phyloP scores from a whole-genome alignment of 306 rosid species.

The Sindora glabra region DNA sequence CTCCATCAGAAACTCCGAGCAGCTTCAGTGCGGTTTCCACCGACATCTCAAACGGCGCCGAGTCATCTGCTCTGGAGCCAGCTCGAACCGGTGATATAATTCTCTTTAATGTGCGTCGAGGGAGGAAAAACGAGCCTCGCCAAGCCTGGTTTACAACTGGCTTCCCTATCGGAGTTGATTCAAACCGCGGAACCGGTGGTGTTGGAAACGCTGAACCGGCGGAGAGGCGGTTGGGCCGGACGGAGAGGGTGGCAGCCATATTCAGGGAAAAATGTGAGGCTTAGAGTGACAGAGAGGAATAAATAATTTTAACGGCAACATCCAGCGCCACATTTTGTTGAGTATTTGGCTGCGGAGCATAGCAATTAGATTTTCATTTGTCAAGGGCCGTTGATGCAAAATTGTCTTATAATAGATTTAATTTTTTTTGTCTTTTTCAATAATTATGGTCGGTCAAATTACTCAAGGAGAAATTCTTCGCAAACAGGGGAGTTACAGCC shows the following conservation, averaged over 20 bases:
- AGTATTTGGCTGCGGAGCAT: not conserved
- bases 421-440: no score
- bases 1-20: conserved; percentile 89
- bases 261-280: conserved; percentile 28
- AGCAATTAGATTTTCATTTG: not conserved
- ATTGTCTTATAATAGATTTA: not conserved
- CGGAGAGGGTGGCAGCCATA: conserved; percentile 75
- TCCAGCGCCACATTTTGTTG: not conserved
- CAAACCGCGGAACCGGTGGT: conserved; percentile 28
- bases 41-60: conserved; percentile 83
- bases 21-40: conserved; percentile 84
- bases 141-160: conserved; percentile 18
- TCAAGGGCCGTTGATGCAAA: conserved; percentile 13
- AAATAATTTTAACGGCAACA: not conserved
- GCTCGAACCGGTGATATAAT: conserved; percentile 49
- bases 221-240: conserved; percentile 68
- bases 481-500: no score
- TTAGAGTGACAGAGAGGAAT: not conserved
- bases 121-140: conserved; percentile 20
- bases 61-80: conserved; percentile 73
- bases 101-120: conserved; percentile 25
- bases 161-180: conserved; percentile 16
- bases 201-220: conserved; percentile 41
- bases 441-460: no score
- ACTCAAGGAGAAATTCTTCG: no score